A percentile compares a stretch with the other conserved stretches of the same genome.
Conservation (phyloP, 805 yeast genomes). For the Schwanniomyces pseudopolymorphus region DNA sequence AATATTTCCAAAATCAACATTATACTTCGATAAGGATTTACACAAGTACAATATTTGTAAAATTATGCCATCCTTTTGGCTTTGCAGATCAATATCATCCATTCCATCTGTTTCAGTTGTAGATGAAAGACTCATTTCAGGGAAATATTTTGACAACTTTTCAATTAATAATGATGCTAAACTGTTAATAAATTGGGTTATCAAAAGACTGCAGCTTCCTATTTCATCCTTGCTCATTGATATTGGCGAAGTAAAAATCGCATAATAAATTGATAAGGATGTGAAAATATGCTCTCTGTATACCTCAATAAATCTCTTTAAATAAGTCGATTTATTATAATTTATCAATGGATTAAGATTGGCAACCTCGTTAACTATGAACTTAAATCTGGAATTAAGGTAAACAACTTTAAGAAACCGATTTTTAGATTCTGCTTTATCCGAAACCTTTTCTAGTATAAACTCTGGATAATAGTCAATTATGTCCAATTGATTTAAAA, state of each 20-base stretch:
- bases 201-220: constrained; percentile 19
- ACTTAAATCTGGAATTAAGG: constrained; percentile 66
- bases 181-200: constrained; percentile 29
- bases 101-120: constrained; percentile 11
- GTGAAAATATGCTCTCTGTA: constrained; percentile 81
- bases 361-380: constrained; percentile 60
- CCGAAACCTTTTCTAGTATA: neutral
- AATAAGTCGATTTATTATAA: constrained; percentile 54
- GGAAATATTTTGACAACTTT: constrained; percentile 23
- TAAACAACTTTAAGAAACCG: constrained; percentile 50
- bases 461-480: constrained; percentile 2
- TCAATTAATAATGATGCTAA: constrained; percentile 23
- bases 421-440: constrained; percentile 10
- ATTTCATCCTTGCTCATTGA: constrained; percentile 12
- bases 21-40: constrained; percentile 73
- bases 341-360: constrained; percentile 56
- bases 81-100: constrained; percentile 32
- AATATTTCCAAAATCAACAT: constrained; percentile 66
- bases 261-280: constrained; percentile 63
- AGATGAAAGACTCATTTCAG: constrained; percentile 10
- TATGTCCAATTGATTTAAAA: constrained; percentile 62
- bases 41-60: constrained; percentile 86
- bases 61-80: constrained; percentile 63
- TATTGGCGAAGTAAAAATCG: constrained; percentile 50
- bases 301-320: constrained; percentile 79